Base-by-base conservation (phyloP, 176 grass and related monocot genomes). In the Aegilops tauschii region DNA sequence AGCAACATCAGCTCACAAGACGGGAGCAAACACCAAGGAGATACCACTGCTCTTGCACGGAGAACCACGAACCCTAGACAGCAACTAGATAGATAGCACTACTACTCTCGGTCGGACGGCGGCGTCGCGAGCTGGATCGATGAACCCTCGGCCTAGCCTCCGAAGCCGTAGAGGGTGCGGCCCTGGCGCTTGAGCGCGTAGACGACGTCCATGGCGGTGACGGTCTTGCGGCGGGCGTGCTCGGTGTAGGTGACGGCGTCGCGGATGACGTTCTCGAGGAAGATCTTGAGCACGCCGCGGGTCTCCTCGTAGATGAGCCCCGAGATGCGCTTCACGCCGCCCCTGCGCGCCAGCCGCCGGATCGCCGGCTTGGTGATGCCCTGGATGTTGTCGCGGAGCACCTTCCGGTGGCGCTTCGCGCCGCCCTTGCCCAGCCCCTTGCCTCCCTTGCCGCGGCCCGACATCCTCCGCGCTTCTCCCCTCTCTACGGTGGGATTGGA, bases 241-340 rank as follows among this genome's bases (percentile, higher is more conserved):
- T 98, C 93, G 0, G 96, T 98, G 86, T 98, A 98, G 67, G 96
- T 98, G 81, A 98, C 93, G 30, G 93, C 96, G 40, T 98, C 96
- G 76, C 96, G 93, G 86, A 98, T 98, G 49, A 98, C 91, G 61
- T 98, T 98, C 93, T 98, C 93, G 20, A 98, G 93, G 78, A 98
- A 98, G 90, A 98, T 95, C 96, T 97, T 97, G 77, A 97, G 95
- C 36, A 97, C 95, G 80, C 95, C 95, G 54, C 93, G 95, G 12
- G 93, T 97, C 93, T 97, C 95, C 91, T 98, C 95, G 75, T 98
- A 98, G 88, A 95, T 98, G 31, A 98, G 87, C 0, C 96, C 93
- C 12, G 85, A 90, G 86, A 98, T 98, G 87, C 96, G 93, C 90
- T 98, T 98, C 47, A 98, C 96, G 73, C 96, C 93, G 5, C 96